phyloP scores from a whole-genome alignment of 1,284 basidiomycete species.

The Sanghuangporus sanghuang region DNA sequence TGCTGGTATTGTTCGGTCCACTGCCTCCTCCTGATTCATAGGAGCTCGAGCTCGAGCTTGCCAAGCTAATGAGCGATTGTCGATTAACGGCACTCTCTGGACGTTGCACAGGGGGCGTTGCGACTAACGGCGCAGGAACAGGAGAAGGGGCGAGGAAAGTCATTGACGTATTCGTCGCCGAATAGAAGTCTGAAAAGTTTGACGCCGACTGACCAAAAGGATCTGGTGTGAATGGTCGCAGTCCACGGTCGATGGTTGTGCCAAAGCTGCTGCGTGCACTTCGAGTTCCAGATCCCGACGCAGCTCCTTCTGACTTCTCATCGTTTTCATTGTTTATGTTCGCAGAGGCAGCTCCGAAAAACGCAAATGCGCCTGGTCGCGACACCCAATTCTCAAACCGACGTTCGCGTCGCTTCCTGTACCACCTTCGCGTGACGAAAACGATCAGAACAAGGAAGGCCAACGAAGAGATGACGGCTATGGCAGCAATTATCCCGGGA shows the following conservation, averaged over 20 bases:
- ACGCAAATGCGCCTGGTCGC: neutral
- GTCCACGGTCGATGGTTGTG: slow-evolving; percentile 11
- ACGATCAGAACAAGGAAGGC: neutral
- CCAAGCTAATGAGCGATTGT: slow-evolving; percentile 7
- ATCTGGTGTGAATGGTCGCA: slow-evolving; percentile 8
- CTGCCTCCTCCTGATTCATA: neutral
- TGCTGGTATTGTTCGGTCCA: neutral
- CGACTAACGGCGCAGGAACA: neutral
- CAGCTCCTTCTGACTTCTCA: neutral
- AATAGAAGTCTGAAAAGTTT: slow-evolving; percentile 3
- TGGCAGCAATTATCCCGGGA: slow-evolving; percentile 11
- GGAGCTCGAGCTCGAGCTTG: neutral
- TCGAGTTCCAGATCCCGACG: neutral
- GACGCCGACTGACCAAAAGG: neutral
- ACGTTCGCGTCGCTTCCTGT: slow-evolving; percentile 4
- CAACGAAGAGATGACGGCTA: neutral
- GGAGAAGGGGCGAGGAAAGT: neutral
- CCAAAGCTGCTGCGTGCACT: slow-evolving; percentile 16
- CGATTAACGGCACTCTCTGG: neutral
- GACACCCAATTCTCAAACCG: slow-evolving; percentile 4
- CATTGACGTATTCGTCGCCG: neutral
- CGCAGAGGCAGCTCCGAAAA: neutral
- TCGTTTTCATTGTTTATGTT: neutral
- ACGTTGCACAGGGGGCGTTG: neutral
- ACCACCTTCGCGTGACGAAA: slow-evolving; percentile 6